A percentile compares a stretch with the other conserved stretches of the same genome.
phyloP scores from a whole-genome alignment of 2,329 filamentous ascomycete species.

The Keithomyces neogunnii region DNA sequence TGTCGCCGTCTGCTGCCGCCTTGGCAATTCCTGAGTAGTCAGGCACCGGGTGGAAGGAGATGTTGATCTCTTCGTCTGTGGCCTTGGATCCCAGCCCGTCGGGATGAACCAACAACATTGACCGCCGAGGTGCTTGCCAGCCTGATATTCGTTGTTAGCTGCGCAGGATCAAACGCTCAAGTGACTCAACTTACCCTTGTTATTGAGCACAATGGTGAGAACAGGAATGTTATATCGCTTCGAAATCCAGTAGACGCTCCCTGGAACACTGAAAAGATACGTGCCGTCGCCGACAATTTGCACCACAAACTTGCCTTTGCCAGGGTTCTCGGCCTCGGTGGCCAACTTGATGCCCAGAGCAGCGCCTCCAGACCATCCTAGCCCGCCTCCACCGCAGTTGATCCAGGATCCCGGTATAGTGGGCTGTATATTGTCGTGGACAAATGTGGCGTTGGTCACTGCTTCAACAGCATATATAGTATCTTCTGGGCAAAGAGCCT shows the following conservation, averaged over 20 bases:
- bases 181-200: conserved; percentile 33
- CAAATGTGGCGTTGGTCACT: conserved; percentile 60
- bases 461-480: conserved; percentile 73
- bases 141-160: conserved; percentile 23
- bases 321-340: conserved; percentile 31
- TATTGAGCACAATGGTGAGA: conserved; percentile 47
- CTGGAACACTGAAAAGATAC: conserved; percentile 45
- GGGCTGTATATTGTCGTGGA: conserved; percentile 63
- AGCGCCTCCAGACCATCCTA: conserved; percentile 73
- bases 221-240: conserved; percentile 45
- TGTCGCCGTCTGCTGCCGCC: conserved; percentile 46
- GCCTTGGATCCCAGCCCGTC: conserved; percentile 45
- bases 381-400: conserved; percentile 72
- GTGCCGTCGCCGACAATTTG: conserved; percentile 51
- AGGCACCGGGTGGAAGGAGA: conserved; percentile 48
- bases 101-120: conserved; percentile 49
- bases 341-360: conserved; percentile 72
- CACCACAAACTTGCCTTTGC: conserved; percentile 41
- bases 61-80: conserved; percentile 55
- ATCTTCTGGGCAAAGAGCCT: conserved; percentile 27
- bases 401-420: conserved; percentile 65
- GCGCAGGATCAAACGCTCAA: not conserved
- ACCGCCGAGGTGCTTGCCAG: conserved; percentile 53
- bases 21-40: conserved; percentile 54
- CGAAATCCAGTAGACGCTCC: conserved; percentile 48